Base-by-base conservation (phyloP, 331 rosid genomes). In the Phaseolus coccineus region DNA sequence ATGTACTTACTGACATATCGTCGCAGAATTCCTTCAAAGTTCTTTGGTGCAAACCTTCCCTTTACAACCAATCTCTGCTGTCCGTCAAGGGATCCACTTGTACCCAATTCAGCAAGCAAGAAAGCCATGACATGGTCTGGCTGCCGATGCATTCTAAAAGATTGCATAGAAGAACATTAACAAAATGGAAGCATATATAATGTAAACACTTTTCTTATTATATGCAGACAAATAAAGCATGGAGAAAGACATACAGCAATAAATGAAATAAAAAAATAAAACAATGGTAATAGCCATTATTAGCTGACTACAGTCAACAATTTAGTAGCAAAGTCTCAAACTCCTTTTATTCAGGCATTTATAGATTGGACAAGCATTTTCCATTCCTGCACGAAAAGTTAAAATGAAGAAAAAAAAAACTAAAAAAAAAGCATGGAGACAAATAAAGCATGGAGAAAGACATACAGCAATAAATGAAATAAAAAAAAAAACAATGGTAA, bases 51-150 rank as follows among this genome's bases (percentile, higher is more conserved):
- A 77, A 93, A 96, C 86, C 99, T 89, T 73, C 99, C 99, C 86
- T 93, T 96, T 10, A 96, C 98, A 19, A 96, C 99, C 83, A 96
- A 86, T 73, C 99, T 90, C 78, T 96, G 99, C 52, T 93, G 99
- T 55, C 97, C 98, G 77, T 96, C 99, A 66, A 96, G 98, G n/a
- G 99, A 96, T 10, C 99, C 99, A 79, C 94, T 96, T 4, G 99
- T 96, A 66, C 99, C 99, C 87, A 93, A 80, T 64, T 96, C 99
- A 10, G 98, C 97, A 78, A 96, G 92, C 91, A 93, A 87, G 90
- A 96, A 96, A 66, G 94, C 90, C 98, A 91, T 91, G 62, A 96
- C 97, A 73, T 96, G 99, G 71, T 96, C 99, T 6, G 99, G 98
- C 86, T 91, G 97, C 55, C 99, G 91, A 81, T 93, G 99, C 99